Evolutionary conservation across 192 early-diverging fungal species (phyloP), one percentile per base, ranked within the genome.

Genomic region (Umbelopsis sp.): DNA sequence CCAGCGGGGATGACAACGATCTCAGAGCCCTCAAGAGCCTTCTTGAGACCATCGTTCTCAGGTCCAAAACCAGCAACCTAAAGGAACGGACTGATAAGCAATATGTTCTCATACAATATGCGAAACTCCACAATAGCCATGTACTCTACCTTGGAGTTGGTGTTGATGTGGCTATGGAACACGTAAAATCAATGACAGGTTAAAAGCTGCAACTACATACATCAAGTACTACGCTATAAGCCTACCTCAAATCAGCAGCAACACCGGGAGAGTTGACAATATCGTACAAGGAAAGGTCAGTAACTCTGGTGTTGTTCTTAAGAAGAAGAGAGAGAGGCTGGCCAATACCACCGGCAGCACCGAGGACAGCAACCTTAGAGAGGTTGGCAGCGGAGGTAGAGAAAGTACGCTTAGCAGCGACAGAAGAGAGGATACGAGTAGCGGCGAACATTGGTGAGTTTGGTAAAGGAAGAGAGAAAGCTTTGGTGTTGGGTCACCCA

Each of bases 261-360:
- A 98, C 97, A 79, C 97, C 97, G 56, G 94, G 95, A 17, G 94
- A 92, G 87, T 98, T 97, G 82, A 97, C 95, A 76, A 98, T 95
- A 82, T 98, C 97, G 83, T 94, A 98, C 44, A 98, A 91, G 56
- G 93, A 84, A 29, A 98, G 89, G 74, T 95, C 88, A 44, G 90
- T 89, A 56, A 98, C 91, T 73, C 88, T 85, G 43, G 88, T 80
- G 82, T 95, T 95, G 69, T 93, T 91, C 87, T 97, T 97, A 67
- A 97, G 84, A 65, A 97, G 87, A 41, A 98, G 91, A 66, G 95
- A 96, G 71, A 98, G 89, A 54, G 97, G 97, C 81, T 98, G 97
- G 54, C 97, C 97, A 76, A 98, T 98, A 82, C 97, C 97, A 72
- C 95, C 95, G 74, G 93, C 92, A 52, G 94, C 94, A 70, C 94